Evolutionary conservation across 306 rosid genomes (phyloP), one percentile per base, ranked within the genome.

Genomic region (Citrullus colocynthis): DNA sequence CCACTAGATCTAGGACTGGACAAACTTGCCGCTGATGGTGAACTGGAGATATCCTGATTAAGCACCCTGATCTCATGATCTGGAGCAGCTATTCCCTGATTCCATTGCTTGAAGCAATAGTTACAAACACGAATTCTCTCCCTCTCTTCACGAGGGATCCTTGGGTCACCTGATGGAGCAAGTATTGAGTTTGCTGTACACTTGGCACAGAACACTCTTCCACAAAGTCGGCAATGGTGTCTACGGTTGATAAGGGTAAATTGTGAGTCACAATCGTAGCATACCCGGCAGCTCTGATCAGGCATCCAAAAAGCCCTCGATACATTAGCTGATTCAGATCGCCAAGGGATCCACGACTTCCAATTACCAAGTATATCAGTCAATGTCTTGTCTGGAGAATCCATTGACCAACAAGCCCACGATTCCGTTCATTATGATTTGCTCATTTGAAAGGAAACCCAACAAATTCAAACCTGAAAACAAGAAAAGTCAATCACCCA

Each of bases 281-380:
- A 95, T 71, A 92, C 96, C 81, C 89, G 87, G 78, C 99, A 92
- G 79, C 93, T 95, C 71, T 83, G 86, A 78, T 95, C 99, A 0
- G 97, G 99, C 99, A 95, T 96, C 99, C 99, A 96, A 85, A 96
- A 96, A 87, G 86, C 94, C 82, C 93, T 86, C 0, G 97, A 93
- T 80, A 93, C 90, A 73, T 89, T 85, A 36, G 85, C 84, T 57
- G 97, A 90, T 80, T 88, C 96, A 11, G 94, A 85, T 61, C 85
- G 85, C 97, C 97, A 80, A 73, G 97, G 92, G 78, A 88, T 85
- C 99, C 89, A 92, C 16, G 98, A 86, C 82, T 85, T 96, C 84
- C 90, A 24, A 34, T 80, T 58, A 81, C 88, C 79, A 42, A 89
- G 85, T 79, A 96, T 77, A 71, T 88, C 91, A 65, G 87, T 85